Conservation (phyloP, 306 rosid genomes). For the Mucuna pruriens region DNA sequence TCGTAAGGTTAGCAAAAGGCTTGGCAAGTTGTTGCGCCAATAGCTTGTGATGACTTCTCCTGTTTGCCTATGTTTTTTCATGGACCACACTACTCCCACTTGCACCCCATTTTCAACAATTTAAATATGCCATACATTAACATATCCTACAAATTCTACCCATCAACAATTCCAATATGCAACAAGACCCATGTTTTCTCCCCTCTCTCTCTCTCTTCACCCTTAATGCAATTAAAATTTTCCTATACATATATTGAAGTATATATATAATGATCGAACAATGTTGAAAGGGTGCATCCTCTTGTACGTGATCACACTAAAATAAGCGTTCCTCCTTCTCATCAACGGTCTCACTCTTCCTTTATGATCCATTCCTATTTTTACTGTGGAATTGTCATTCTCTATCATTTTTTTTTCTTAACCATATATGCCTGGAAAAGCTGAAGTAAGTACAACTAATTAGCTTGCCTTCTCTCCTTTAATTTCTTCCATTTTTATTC, state of each 20-base stretch:
- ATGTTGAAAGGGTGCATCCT: background rate
- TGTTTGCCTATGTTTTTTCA: constrained; percentile 3
- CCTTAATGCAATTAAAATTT: background rate
- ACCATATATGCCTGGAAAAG: constrained; percentile 48
- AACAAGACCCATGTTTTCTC: constrained; percentile 48
- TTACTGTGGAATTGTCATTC: background rate
- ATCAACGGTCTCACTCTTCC: constrained; percentile 30
- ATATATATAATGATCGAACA: too few species aligned
- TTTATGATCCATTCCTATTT: too few species aligned
- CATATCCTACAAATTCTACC: constrained; percentile 33
- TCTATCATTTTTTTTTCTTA: background rate
- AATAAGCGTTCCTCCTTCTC: constrained; percentile 10
- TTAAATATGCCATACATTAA: constrained; percentile 14
- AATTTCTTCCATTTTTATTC: constrained; percentile 14
- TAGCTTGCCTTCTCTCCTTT: background rate
- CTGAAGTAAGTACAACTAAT: constrained; percentile 56
- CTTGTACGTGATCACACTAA: constrained; percentile 37
- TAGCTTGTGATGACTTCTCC: constrained; percentile 21
- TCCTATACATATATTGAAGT: too few species aligned
- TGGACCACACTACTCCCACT: constrained; percentile 59
- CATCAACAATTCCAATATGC: constrained; percentile 42
- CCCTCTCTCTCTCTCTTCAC: background rate
- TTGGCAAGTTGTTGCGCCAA: constrained; percentile 13
- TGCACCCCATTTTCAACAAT: constrained; percentile 41
- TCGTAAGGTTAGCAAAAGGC: background rate